Evolutionary conservation across 2,329 filamentous ascomycete species (phyloP).

Genomic region (Anisogramma anomala): DNA sequence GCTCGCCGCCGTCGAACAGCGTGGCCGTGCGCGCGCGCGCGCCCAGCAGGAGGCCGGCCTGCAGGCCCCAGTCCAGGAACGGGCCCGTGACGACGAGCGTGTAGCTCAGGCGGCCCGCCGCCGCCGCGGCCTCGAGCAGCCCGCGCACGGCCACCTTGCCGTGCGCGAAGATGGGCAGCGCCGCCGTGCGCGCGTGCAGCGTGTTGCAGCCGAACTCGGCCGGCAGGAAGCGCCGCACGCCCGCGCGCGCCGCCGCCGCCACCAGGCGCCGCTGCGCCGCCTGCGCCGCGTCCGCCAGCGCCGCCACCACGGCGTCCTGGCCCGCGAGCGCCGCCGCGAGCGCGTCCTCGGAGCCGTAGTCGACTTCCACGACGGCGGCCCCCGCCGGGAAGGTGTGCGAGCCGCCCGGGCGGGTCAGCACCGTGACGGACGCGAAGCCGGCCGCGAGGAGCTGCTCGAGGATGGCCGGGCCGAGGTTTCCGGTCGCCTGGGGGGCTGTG

Average conservation of each 20-base stretch:
- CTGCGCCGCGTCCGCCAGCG: not conserved
- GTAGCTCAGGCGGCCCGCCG: constrained; percentile 17
- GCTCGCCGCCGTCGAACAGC: constrained; percentile 20
- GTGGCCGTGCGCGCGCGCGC: constrained; percentile 16
- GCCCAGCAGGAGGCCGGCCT: constrained; percentile 17
- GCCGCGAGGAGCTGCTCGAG: constrained; percentile 21
- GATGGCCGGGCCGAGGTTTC: constrained; percentile 22
- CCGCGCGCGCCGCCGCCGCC: constrained; percentile 1
- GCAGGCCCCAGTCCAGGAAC: constrained; percentile 23
- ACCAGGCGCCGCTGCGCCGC: not conserved
- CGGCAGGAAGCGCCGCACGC: constrained; percentile 5
- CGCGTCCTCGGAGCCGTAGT: constrained; percentile 32
- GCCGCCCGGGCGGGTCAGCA: constrained; percentile 37
- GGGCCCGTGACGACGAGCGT: constrained; percentile 21
- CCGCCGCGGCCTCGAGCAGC: not conserved
- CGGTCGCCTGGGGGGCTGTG: constrained; percentile 9
- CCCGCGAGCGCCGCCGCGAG: not conserved
- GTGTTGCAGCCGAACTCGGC: constrained; percentile 7
- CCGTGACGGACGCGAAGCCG: constrained; percentile 36
- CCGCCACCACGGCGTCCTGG: constrained; percentile 5
- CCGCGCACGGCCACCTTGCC: not conserved
- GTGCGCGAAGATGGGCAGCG: constrained; percentile 12
- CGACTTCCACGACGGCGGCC: constrained; percentile 32
- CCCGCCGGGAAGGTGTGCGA: constrained; percentile 22
- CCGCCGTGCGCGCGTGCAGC: constrained; percentile 14